These are phyloP conservation scores for Colletotrichum sp. DNA, from an alignment of 2,329 filamentous ascomycete species.

Conservation along the genomic window DNA sequence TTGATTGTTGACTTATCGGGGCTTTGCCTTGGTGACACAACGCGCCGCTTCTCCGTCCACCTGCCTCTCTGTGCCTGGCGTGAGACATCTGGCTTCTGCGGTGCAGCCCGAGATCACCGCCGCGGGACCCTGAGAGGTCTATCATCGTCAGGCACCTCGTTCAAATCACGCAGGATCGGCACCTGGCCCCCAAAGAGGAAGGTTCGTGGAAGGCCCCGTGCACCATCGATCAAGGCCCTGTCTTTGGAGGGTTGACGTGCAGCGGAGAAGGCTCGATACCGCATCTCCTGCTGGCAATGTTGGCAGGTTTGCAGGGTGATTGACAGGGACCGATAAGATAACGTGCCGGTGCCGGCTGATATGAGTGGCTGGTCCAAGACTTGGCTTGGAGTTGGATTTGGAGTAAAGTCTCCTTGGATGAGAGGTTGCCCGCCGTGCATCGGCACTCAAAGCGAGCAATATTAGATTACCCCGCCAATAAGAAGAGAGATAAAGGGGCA, in stretches of 20 bases:
- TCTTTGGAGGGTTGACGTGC: constrained; percentile 8
- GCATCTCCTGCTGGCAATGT: background rate
- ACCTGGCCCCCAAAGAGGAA: constrained; percentile 17
- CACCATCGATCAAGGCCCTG: background rate
- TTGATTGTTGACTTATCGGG: background rate
- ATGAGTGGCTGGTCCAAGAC: constrained; percentile 9
- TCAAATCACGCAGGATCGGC: constrained; percentile 9
- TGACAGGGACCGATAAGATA: constrained; percentile 21
- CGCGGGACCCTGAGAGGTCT: background rate
- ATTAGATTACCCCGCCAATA: constrained; percentile 15
- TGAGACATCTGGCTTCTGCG: background rate
- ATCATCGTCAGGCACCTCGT: background rate
- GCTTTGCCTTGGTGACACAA: background rate
- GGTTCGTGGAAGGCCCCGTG: constrained; percentile 4
- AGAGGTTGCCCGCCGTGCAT: constrained; percentile 1
- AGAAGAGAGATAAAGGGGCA: constrained; percentile 10
- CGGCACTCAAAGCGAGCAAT: constrained; percentile 1
- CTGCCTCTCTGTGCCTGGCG: constrained; percentile 13
- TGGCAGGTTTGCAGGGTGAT: background rate
- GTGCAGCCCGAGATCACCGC: background rate
- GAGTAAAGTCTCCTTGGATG: background rate
- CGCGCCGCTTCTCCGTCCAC: background rate
- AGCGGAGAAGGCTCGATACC: constrained; percentile 8
- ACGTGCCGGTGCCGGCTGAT: constrained; percentile 13
- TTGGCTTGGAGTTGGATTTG: background rate